These are phyloP conservation scores for Neofusicoccum umdonicola DNA, from an alignment of 2,329 filamentous ascomycete species.

Conservation along the genomic window DNA sequence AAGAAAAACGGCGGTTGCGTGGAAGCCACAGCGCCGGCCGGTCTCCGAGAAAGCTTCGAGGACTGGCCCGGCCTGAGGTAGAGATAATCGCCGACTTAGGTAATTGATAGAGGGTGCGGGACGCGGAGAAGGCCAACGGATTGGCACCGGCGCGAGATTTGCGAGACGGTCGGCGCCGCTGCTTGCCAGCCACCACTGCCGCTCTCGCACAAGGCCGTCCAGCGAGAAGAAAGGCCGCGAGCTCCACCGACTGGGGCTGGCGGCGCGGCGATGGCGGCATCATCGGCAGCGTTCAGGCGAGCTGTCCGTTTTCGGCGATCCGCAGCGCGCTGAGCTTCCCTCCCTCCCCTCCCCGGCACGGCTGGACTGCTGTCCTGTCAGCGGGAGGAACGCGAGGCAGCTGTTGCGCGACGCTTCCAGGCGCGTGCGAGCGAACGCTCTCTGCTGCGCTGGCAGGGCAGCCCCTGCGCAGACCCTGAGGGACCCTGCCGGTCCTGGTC, in stretches of 20 bases:
- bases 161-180: neutral
- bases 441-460: neutral
- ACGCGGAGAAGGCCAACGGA: neutral
- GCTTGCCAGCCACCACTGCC: neutral
- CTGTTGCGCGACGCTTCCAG: too few relatives aligned
- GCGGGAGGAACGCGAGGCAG: too few relatives aligned
- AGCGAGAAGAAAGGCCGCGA: neutral
- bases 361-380: too few relatives aligned
- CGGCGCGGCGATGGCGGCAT: neutral
- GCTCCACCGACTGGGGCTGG: neutral
- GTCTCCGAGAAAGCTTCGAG: constrained; percentile 3
- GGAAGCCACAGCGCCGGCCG: neutral
- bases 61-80: neutral
- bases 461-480: neutral
- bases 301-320: neutral
- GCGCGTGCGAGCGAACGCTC: too few relatives aligned
- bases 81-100: neutral
- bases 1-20: neutral
- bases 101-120: neutral
- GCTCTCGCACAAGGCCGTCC: neutral
- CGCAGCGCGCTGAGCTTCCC: too few relatives aligned
- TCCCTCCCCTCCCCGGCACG: too few relatives aligned
- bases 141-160: neutral
- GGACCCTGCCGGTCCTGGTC: neutral
- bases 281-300: neutral